These are phyloP conservation scores for Aphanomyces euteiches DNA, from an alignment of 352 stramenopile genomes.

Conservation along the genomic window DNA sequence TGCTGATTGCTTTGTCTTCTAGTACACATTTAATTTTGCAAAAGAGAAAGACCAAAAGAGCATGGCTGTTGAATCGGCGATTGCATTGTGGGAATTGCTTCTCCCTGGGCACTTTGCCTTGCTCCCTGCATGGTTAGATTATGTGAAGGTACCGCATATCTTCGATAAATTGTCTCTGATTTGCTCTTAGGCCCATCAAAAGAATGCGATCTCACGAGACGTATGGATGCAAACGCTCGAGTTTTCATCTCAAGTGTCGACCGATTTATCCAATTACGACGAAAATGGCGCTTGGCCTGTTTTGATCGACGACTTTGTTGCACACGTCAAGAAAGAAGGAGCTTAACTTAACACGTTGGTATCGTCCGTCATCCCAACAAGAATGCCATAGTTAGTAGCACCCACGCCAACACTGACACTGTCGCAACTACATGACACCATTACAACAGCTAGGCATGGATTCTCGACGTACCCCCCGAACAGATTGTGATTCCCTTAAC, in stretches of 20 bases:
- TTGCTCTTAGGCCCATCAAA: slow-evolving; percentile 41
- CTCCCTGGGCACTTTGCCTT: slow-evolving; percentile 61
- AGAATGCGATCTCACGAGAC: slow-evolving; percentile 79
- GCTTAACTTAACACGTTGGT: slow-evolving; percentile 13
- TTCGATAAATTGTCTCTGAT: background rate
- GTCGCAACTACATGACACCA: background rate
- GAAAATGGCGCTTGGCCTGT: slow-evolving; percentile 85
- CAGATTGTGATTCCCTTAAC: background rate
- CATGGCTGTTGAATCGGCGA: slow-evolving; percentile 62
- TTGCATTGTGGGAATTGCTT: slow-evolving; percentile 69
- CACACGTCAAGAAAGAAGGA: slow-evolving; percentile 47
- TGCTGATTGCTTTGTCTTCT: slow-evolving; percentile 2
- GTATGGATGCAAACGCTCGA: slow-evolving; percentile 83
- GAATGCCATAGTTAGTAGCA: background rate
- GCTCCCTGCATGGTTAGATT: slow-evolving; percentile 63
- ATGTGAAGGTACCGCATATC: slow-evolving; percentile 37
- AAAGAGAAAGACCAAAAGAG: slow-evolving; percentile 84
- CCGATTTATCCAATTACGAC: slow-evolving; percentile 79
- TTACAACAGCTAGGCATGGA: background rate
- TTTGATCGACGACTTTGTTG: slow-evolving; percentile 80
- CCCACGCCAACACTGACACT: background rate
- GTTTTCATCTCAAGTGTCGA: slow-evolving; percentile 67
- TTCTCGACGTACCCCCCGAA: background rate
- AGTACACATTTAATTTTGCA: slow-evolving; percentile 81
- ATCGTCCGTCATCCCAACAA: background rate